Conservation (phyloP, 75 land plant genomes). For the Picea glauca region DNA sequence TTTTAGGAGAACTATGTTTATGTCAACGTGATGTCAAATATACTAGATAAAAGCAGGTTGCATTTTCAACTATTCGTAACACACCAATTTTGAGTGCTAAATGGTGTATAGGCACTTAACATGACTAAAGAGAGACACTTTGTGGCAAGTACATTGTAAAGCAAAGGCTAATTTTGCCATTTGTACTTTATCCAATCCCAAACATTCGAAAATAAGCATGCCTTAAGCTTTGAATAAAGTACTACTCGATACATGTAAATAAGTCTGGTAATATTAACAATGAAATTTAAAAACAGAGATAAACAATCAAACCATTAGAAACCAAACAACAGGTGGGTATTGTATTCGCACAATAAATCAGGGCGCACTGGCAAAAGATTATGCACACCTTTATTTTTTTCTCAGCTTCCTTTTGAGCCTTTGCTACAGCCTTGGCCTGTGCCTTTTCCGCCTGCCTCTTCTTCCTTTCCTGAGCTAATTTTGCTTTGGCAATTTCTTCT, state of each 20-base stretch:
- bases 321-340: neutral
- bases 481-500: slow-evolving; percentile 62
- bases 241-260: neutral
- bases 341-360: neutral
- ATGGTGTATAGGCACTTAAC: neutral
- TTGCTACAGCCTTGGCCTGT: slow-evolving; percentile 58
- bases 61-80: too few relatives aligned
- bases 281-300: neutral
- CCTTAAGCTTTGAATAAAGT: neutral
- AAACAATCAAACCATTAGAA: neutral
- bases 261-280: neutral
- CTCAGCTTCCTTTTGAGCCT: slow-evolving; percentile 69
- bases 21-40: neutral
- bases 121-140: neutral
- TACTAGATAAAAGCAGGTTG: neutral
- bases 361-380: neutral
- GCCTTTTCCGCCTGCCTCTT: slow-evolving; percentile 66
- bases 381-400: slow-evolving; percentile 54
- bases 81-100: neutral
- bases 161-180: too few relatives aligned
- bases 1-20: neutral
- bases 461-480: slow-evolving; percentile 58
- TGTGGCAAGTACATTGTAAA: neutral
- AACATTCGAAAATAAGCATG: too few relatives aligned
- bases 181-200: too few relatives aligned